These are phyloP conservation scores for Trichophyton rubrum DNA, from an alignment of 2,329 filamentous ascomycete species.

Conservation along the genomic window DNA sequence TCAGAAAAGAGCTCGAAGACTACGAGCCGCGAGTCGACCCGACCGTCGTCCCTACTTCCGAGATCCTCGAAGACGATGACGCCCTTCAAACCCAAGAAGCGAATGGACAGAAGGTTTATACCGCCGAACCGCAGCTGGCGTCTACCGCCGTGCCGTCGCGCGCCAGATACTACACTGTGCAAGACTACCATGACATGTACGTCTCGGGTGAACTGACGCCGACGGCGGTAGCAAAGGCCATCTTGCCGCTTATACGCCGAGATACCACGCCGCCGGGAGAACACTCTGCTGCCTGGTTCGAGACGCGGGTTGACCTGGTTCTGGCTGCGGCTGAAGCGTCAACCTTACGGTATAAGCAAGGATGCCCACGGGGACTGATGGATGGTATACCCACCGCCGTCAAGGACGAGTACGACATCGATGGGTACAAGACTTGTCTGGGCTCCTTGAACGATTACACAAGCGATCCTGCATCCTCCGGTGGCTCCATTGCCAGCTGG, in stretches of 20 bases:
- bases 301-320: constrained; percentile 49
- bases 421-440: constrained; percentile 51
- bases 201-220: constrained; percentile 57
- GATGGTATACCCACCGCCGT: constrained; percentile 67
- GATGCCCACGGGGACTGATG: constrained; percentile 50
- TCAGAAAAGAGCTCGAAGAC: constrained; percentile 40
- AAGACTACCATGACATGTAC: constrained; percentile 68
- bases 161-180: constrained; percentile 50
- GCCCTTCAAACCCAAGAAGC: constrained; percentile 11
- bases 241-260: constrained; percentile 58
- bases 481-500: constrained; percentile 45
- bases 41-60: constrained; percentile 39
- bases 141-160: constrained; percentile 19
- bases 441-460: constrained; percentile 48
- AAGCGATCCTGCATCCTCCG: constrained; percentile 19
- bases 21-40: constrained; percentile 45
- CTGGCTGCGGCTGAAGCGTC: constrained; percentile 59
- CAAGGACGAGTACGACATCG: constrained; percentile 60
- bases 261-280: constrained; percentile 42
- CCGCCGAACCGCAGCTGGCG: constrained; percentile 14
- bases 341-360: constrained; percentile 54
- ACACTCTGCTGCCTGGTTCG: constrained; percentile 61
- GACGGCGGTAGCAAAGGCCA: constrained; percentile 53
- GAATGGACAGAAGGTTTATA: too few relatives aligned
- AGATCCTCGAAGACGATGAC: constrained; percentile 7